Evolutionary conservation across 768 basidiomycete species (phyloP).

Genomic region (Mycena maculata): DNA sequence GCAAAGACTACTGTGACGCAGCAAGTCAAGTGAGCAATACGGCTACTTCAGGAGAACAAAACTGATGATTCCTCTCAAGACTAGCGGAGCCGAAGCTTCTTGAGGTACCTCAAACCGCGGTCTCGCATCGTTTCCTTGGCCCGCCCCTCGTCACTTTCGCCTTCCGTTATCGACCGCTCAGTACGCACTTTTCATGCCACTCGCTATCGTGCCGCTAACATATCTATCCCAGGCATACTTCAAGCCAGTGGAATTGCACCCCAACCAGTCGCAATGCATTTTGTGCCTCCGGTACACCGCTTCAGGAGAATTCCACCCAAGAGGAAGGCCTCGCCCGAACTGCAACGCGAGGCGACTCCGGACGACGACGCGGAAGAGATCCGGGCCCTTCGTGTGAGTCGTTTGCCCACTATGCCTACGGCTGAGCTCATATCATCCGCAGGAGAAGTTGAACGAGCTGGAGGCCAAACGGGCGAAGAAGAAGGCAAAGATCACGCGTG

Average conservation of each 20-base stretch:
- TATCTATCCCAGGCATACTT: not conserved
- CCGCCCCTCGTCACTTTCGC: constrained; percentile 22
- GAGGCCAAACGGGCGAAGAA: constrained; percentile 15
- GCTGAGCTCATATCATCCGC: not conserved
- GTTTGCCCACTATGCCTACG: not conserved
- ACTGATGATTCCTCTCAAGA: not conserved
- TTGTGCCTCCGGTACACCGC: too few relatives aligned
- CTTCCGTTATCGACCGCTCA: constrained; percentile 28
- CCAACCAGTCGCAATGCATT: too few relatives aligned
- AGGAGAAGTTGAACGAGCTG: constrained; percentile 19
- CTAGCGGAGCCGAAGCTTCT: constrained; percentile 14
- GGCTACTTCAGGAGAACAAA: not conserved
- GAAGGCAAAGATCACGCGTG: not conserved
- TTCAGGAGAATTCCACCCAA: too few relatives aligned
- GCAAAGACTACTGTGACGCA: constrained; percentile 11
- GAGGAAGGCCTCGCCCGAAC: not conserved
- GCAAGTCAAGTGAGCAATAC: constrained; percentile 13
- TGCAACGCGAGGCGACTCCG: not conserved
- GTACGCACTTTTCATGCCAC: not conserved
- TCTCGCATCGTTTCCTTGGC: constrained; percentile 15
- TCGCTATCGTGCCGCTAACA: not conserved
- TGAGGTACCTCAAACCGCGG: not conserved
- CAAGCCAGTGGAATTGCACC: constrained; percentile 19
- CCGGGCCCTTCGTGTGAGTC: constrained; percentile 9
- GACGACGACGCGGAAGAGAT: constrained; percentile 17